Base-by-base conservation (phyloP, 1,284 basidiomycete genomes). In the Boletus semigastroideus region DNA sequence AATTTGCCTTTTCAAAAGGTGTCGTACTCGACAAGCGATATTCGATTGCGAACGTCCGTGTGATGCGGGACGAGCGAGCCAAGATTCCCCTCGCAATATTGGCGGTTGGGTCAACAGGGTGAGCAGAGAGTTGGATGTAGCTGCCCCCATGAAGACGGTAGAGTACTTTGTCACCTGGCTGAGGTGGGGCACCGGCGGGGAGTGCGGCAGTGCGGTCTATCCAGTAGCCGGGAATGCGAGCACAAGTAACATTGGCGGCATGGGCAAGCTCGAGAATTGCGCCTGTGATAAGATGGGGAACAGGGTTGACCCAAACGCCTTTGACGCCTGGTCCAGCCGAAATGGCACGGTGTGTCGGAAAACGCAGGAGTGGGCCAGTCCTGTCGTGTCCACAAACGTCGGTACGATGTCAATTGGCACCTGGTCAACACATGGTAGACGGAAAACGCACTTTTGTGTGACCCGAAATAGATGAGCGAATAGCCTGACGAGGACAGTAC, bases 41-140 rank as follows among this genome's bases (percentile, higher is more conserved):
- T 53, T 79, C 76, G 39, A 76, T 49, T 1, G 70, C 66, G 52
- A 82, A 76, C 4, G 72, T 58, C 5, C 75, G 72, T 6, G 56
- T 42, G 49, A 72, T 49, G 17, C 48, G 27, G 1, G 55, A 30
- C 16, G 60, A 46, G 36, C 64, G 52, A 22, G 62, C 46, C 6
- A 74, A 50, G 12, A 74, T 54, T 7, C 63, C 66, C 16, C 52
- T 52, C 1, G 56, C 59, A 36, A 72, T 63, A 16, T 61, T 60
- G 36, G 60, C 62, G 4, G 57, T 57, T 4, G 60, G 52, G 17
- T 60, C 62, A 12, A 49, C 44, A 5, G 67, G 68, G 42, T 65
- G 67, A 7, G 60, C 57, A 16, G 63, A 67, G 28, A 66, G 58
- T 8, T 56, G 57, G 33, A 63, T 55, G 55, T 68, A 68, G 11